These are phyloP conservation scores for Agarophyton chilense DNA, from an alignment of 23 red algal species.

Conservation along the genomic window DNA sequence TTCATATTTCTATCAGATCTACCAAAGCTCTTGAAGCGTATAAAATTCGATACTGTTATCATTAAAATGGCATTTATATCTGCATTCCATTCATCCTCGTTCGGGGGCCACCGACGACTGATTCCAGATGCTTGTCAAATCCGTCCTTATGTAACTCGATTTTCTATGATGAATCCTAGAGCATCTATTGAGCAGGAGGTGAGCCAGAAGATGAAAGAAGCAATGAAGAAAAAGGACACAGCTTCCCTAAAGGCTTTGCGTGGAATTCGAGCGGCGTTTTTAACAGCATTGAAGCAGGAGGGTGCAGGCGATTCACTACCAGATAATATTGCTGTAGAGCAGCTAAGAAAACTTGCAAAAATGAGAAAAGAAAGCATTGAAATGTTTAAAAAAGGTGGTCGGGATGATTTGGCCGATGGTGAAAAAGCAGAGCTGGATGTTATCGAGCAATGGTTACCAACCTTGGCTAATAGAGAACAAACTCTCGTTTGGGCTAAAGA, in stretches of 20 bases:
- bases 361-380: conserved; percentile 82
- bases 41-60: background rate
- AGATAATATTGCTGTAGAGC: conserved; percentile 62
- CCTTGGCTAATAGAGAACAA: conserved; percentile 52
- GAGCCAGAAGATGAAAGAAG: conserved; percentile 51
- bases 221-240: conserved; percentile 79
- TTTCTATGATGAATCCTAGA: background rate
- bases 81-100: background rate
- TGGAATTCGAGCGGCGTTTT: conserved; percentile 78
- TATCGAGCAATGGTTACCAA: conserved; percentile 81
- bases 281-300: conserved; percentile 60
- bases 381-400: conserved; percentile 76
- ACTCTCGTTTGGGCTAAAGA: conserved; percentile 64
- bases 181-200: conserved; percentile 62
- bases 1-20: background rate
- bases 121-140: background rate
- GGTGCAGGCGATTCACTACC: conserved; percentile 54
- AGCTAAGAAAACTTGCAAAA: conserved; percentile 76
- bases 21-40: background rate
- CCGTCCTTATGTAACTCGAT: background rate
- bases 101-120: background rate
- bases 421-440: conserved; percentile 74
- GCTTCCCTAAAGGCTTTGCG: conserved; percentile 47
- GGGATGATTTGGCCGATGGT: conserved; percentile 65
- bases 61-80: conserved; percentile 10